Evolutionary conservation across 768 basidiomycete genomes (phyloP).

Genomic region (Phlegmacium glaucopus): DNA sequence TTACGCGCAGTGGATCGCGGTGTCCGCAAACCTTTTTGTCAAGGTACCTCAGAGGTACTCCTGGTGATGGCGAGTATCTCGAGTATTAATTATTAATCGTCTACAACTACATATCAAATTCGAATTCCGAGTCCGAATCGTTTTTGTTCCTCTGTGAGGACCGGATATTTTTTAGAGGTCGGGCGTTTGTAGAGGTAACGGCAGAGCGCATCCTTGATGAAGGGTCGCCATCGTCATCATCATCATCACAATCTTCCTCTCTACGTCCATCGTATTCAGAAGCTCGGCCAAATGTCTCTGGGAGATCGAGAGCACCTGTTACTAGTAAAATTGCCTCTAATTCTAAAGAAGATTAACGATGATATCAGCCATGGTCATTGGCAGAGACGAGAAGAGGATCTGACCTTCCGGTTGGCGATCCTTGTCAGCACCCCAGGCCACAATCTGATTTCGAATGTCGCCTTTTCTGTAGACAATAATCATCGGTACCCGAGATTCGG

Average conservation of each 20-base stretch:
- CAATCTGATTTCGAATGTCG: conserved; percentile 82
- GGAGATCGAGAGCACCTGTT: conserved; percentile 60
- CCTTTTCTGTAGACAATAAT: conserved; percentile 90
- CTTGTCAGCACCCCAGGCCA: conserved; percentile 79
- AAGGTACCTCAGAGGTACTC: no score
- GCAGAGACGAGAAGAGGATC: conserved; percentile 9
- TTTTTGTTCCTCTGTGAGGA: conserved; percentile 32
- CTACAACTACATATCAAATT: conserved; percentile 54
- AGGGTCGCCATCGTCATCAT: conserved; percentile 44
- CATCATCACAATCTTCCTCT: conserved; percentile 42
- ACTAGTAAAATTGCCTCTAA: conserved; percentile 69
- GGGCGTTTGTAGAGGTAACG: conserved; percentile 51
- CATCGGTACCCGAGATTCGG: conserved; percentile 88
- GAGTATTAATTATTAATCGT: no score
- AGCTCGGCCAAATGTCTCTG: conserved; percentile 39
- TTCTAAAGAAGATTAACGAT: conserved; percentile 45
- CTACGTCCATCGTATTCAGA: conserved; percentile 10
- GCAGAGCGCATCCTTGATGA: conserved; percentile 58
- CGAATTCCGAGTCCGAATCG: conserved; percentile 72
- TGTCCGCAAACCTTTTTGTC: conserved; percentile 71
- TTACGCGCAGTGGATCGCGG: conserved; percentile 74
- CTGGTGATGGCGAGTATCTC: no score
- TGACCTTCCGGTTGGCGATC: conserved; percentile 78
- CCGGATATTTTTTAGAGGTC: conserved; percentile 52
- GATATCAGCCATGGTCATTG: conserved; percentile 1